phyloP scores from a whole-genome alignment of 2,329 filamentous ascomycete genomes.

The Xylaria sp. region DNA sequence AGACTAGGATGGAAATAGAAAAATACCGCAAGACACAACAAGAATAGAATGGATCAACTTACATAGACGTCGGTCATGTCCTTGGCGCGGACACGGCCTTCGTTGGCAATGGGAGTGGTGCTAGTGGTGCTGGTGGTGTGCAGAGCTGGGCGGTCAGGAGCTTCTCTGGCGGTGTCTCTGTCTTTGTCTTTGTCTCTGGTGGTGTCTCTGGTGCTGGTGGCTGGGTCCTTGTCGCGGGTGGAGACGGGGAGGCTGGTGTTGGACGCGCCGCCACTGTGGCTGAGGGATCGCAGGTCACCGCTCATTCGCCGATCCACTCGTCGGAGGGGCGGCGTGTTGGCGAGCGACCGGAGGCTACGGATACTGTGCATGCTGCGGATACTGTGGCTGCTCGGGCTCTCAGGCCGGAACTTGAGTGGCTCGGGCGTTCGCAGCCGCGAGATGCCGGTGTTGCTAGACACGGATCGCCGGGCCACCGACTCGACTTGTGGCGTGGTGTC shows the following conservation, averaged over 20 bases:
- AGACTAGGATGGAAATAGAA: not conserved
- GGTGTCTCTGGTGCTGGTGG: conserved; percentile 53
- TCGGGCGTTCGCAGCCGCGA: conserved; percentile 65
- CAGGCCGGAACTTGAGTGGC: conserved; percentile 67
- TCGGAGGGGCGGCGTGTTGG: conserved; percentile 74
- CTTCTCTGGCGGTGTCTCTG: conserved; percentile 52
- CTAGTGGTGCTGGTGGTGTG: conserved; percentile 56
- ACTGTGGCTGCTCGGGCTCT: conserved; percentile 68
- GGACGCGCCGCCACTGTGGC: conserved; percentile 62
- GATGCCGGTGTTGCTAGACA: conserved; percentile 64
- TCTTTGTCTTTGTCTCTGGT: conserved; percentile 4
- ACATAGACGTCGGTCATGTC: conserved; percentile 96
- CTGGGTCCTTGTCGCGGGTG: conserved; percentile 30
- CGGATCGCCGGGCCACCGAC: conserved; percentile 54
- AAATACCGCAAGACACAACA: not conserved
- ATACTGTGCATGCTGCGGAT: conserved; percentile 34
- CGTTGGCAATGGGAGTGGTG: conserved; percentile 80
- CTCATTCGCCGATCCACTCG: conserved; percentile 75
- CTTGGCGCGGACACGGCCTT: conserved; percentile 84
- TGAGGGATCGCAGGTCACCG: conserved; percentile 79
- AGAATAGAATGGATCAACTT: conserved; percentile 61
- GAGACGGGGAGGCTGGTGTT: conserved; percentile 48
- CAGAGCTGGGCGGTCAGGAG: conserved; percentile 45
- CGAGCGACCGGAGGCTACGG: conserved; percentile 57
- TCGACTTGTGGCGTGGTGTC: conserved; percentile 42